Evolutionary conservation across 768 basidiomycete genomes (phyloP), one percentile per base, ranked within the genome.

Genomic region (Podaxis sp.): DNA sequence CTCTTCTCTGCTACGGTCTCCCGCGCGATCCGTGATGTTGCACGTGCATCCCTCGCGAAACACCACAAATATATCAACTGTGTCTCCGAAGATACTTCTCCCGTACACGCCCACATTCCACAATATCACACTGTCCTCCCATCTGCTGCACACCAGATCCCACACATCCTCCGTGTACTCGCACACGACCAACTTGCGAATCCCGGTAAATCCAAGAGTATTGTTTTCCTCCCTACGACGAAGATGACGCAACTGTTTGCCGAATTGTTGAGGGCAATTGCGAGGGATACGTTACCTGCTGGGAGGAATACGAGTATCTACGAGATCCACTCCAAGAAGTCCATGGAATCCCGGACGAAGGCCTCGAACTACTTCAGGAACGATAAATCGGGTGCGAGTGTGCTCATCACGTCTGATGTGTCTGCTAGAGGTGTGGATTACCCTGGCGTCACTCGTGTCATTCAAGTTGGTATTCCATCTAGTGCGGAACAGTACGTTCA

Each of bases 351-450:
- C 17, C 88, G 93, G 29, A 80, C 82, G 6, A 69, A 67, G 2
- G 81, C 86, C 0, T 90, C 89, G 2, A 79, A 82, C 13, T 56
- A 65, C 11, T 96, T 93, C 81, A 79, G 87, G 60, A n/a, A 64
- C 1, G 85, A 89, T 65, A 79, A 66, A 17, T 70, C 75, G 1
- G 79, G 79, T 4, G 82, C 87, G 0, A 77, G 84, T 2, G 77
- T 97, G 33, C 83, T 96, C 56, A 79, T 97, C 66, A 90, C 88
- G 3, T 94, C 93, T 1, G 94, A 96, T 66, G 87, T 96, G 4
- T 94, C 92, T 29, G 93, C 93, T 22, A 85, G 93, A 61, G 93
- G 93, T 15, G 84, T 96, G 50, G 93, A 96, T 72, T 96, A 96
- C 71, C 93, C 93, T 7, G 86, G 84, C 19, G 91, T 95, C 22